A percentile compares a stretch with the other conserved stretches of the same genome.
These are phyloP conservation scores for Coemansia sp. DNA, from an alignment of 192 early-diverging fungal genomes.

Conservation along the genomic window DNA sequence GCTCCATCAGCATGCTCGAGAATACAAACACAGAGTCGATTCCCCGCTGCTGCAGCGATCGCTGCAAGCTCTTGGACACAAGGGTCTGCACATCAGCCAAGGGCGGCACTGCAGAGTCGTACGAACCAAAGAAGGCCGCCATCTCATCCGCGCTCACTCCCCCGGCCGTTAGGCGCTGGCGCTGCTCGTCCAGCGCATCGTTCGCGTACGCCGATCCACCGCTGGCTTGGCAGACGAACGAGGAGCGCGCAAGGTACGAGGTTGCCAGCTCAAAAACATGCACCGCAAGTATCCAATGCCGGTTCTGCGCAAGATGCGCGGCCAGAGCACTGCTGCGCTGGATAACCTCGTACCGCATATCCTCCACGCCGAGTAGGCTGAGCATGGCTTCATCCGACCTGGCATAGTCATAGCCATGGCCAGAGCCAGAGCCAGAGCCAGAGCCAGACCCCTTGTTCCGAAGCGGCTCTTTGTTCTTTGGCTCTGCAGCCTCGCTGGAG, in stretches of 20 bases:
- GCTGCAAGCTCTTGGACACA: constrained; percentile 23
- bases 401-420: background rate
- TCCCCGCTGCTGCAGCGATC: constrained; percentile 45
- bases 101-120: background rate
- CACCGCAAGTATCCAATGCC: constrained; percentile 47
- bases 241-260: constrained; percentile 36
- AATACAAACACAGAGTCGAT: constrained; percentile 43
- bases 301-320: constrained; percentile 23
- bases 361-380: constrained; percentile 12
- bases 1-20: constrained; percentile 35
- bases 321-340: constrained; percentile 32
- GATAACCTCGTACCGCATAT: constrained; percentile 21
- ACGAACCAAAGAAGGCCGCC: constrained; percentile 12
- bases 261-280: constrained; percentile 31
- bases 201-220: constrained; percentile 3
- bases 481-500: background rate
- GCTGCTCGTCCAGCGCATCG: constrained; percentile 15
- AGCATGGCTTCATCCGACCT: constrained; percentile 7
- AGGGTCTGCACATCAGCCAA: constrained; percentile 13
- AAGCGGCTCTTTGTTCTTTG: background rate
- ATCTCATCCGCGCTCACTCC: constrained; percentile 33
- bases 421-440: background rate
- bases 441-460: background rate
- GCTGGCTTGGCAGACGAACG: constrained; percentile 19
- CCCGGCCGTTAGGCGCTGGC: constrained; percentile 27